Evolutionary conservation across 208 protist species (phyloP).

Genomic region (Acanthamoeba healyi): DNA sequence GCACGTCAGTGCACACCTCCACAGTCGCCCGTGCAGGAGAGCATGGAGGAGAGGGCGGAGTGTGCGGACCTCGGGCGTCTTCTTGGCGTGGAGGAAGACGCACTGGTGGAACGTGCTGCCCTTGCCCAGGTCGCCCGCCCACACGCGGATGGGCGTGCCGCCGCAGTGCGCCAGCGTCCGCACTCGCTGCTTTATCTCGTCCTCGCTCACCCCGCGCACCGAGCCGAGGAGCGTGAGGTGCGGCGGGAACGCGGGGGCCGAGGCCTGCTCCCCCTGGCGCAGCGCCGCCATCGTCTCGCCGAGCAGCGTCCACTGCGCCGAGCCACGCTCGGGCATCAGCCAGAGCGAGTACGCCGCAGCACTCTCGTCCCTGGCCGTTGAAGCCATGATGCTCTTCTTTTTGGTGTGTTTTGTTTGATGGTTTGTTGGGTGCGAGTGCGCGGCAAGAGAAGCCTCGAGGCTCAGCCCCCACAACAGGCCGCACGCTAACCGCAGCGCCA

Average conservation of each 20-base stretch:
- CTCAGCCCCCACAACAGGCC: no score
- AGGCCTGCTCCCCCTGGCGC: neutral
- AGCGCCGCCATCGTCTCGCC: neutral
- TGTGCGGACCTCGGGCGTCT: neutral
- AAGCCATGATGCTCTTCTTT: no score
- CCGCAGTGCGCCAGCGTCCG: neutral
- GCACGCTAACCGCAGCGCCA: no score
- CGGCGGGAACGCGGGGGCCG: neutral
- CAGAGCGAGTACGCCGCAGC: slow-evolving; percentile 12
- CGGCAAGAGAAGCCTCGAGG: no score
- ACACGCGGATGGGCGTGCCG: neutral
- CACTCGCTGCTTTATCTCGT: neutral
- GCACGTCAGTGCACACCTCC: no score
- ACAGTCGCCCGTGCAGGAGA: no score
- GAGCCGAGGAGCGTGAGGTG: neutral
- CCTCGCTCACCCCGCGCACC: neutral
- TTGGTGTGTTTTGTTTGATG: no score
- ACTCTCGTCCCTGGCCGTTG: no score
- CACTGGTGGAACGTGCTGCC: slow-evolving; percentile 1
- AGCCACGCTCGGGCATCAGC: neutral
- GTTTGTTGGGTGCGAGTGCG: no score
- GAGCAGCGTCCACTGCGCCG: neutral
- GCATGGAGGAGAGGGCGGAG: neutral
- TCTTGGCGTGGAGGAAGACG: neutral
- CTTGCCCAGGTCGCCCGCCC: neutral